Evolutionary conservation across 305 asterid species (phyloP), one percentile per base, ranked within the genome.

Genomic region (Lippia alba): DNA sequence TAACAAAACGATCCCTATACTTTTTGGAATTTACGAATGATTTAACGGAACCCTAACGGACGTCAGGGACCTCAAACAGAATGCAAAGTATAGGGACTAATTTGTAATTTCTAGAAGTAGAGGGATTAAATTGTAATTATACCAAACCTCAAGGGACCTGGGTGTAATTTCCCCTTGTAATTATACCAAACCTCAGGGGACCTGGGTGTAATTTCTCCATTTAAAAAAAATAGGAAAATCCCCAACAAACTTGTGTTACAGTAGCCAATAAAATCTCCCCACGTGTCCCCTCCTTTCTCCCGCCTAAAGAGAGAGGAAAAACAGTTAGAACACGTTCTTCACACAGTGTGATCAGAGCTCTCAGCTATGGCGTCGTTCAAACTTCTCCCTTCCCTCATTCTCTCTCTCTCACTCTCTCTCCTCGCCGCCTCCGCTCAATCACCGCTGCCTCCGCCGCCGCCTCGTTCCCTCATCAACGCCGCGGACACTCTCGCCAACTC

Each of bases 401-500:
- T 67, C 11, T 7, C 75, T 60, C 44, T 77, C 76, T 78, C 78
- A 56, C 34, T 77, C 76, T 78, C 78, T 56, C 34, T 76, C 80
- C 39, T 74, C 73, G 44, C 80, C 63, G 18, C 81, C 68, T 53
- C 34, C 32, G 45, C 74, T 18, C 75, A 78, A 34, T 72, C 74
- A 0, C 81, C 73, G 12, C 58, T 76, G 40, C 6, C 40, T 2
- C 0, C 65, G 73, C n/a, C n/a, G 20, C 70, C 79, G 54, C 78
- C 87, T 0, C 82, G 61, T 6, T 63, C 86, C 32, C 57, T 91
- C 67, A 33, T 77, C 64, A 80, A 84, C 72, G 97, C 97, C 18
- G 94, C 77, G 24, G 88, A 89, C 15, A 82, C 91, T 10, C 91
- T 92, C 20, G 82, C 90, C 0, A 85, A 72, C 48, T 86, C 95